Conservation (phyloP, 2,329 filamentous ascomycete species). For the Microdochium trichocladiopsis region DNA sequence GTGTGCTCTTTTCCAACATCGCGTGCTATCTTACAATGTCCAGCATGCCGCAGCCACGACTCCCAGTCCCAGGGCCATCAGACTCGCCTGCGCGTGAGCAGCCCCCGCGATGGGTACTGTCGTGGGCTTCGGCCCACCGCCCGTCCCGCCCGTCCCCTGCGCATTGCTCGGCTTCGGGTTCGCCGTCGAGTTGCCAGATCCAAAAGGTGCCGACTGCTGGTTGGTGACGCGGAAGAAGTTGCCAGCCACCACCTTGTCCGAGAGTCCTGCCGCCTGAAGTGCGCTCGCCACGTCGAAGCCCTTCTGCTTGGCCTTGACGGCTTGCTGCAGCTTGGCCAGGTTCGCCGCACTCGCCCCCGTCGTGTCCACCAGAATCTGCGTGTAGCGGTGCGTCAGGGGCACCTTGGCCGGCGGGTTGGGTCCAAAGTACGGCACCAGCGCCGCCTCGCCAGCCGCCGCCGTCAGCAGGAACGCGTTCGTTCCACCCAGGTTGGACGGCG, state of each 20-base stretch:
- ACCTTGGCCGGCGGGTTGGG: constrained; percentile 18
- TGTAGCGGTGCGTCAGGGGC: constrained; percentile 21
- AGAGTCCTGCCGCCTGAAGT: constrained; percentile 17
- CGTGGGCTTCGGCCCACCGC: constrained; percentile 8
- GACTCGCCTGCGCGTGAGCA: constrained; percentile 11
- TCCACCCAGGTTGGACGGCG: constrained; percentile 10
- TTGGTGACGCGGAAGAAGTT: constrained; percentile 27
- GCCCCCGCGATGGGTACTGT: constrained; percentile 8
- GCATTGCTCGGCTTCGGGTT: constrained; percentile 3
- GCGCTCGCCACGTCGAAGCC: constrained; percentile 15
- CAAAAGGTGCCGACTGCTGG: constrained; percentile 9
- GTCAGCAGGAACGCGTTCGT: constrained; percentile 12
- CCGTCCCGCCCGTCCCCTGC: constrained; percentile 9
- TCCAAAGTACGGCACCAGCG: constrained; percentile 16
- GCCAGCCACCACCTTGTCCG: constrained; percentile 21
- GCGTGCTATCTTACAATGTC: constrained; percentile 9
- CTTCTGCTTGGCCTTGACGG: constrained; percentile 12
- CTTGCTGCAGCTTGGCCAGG: constrained; percentile 14
- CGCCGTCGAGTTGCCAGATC: constrained; percentile 6
- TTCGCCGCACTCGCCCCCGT: constrained; percentile 13
- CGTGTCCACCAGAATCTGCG: constrained; percentile 21
- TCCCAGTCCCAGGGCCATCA: constrained; percentile 10
- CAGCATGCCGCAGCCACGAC: constrained; percentile 14
- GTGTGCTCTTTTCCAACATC: no score
- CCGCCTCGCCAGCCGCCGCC: constrained; percentile 8